Base-by-base conservation (phyloP, 176 grass and related monocot species). In the Oryza glaberrima region DNA sequence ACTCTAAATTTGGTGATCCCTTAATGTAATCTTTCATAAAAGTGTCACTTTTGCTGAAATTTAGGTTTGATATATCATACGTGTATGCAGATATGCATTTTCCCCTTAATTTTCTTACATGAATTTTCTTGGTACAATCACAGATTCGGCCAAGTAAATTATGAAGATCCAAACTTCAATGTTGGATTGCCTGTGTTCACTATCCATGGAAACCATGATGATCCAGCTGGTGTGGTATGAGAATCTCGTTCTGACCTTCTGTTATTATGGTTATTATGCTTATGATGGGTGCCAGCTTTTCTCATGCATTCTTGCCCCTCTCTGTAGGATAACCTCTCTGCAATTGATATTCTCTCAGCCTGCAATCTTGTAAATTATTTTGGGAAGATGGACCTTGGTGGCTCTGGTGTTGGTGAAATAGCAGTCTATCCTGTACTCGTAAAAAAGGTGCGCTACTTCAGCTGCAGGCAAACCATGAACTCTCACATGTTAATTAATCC, bases 311-410 rank as follows among this genome's bases (percentile, higher is more conserved):
- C 9, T 61, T 82, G 81, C 38, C 58, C 72, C 16, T 81, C 11
- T 5, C 67, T 92, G 61, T 84, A 99, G 96, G 96, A 99, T 89
- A 96, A 99, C 47, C 91, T 94, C 67, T 99, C 93, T 48, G 93
- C 96, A 48, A 99, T 99, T 61, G 93, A 96, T 75, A 99, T 99
- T 75, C 90, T 99, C 73, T 99, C 93, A 8, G 90, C 93, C 78
- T 96, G 93, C 84, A 99, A 99, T 94, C 86, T 99, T 86, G 91
- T 96, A 54, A 99, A 99, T 82, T 99, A 99, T 88, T 99, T 99
- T 71, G 96, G 96, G 54, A 96, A 99, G 84, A 92, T 99, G 93
- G 91, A 91, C 45, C 91, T 99, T 52, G 96, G 90, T 49, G 88
- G 88, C 41, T 98, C 96, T 88, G 93, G 96, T 23, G 88, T 98